Percentiles rank a stretch among this genome's conserved stretches.
Conservation (phyloP, 768 basidiomycete species). For the Pisolithus albus region DNA sequence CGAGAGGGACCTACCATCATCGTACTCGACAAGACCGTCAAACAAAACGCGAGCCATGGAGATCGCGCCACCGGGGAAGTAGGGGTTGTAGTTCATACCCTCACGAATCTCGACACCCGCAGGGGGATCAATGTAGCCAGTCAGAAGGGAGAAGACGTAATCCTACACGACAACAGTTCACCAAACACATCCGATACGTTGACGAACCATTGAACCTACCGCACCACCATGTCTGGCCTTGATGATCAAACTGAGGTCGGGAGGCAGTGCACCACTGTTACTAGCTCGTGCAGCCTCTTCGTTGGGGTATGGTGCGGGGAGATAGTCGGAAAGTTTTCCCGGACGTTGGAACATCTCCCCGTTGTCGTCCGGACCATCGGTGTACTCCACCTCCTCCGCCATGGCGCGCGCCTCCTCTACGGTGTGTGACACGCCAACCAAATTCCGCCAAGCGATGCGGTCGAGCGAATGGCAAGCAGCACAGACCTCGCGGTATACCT, state of each 20-base stretch:
- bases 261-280: conserved; percentile 93
- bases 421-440: conserved; percentile 96
- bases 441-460: conserved; percentile 99
- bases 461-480: conserved; percentile 98
- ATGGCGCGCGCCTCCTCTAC: conserved; percentile 82
- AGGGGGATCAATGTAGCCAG: conserved; percentile 94
- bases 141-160: conserved; percentile 94
- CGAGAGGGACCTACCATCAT: conserved; percentile 59
- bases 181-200: neutral
- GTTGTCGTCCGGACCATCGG: conserved; percentile 87
- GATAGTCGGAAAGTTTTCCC: conserved; percentile 96
- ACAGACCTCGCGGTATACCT: conserved; percentile 98
- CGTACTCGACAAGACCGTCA: conserved; percentile 94
- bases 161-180: conserved; percentile 47
- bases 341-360: conserved; percentile 99
- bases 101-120: conserved; percentile 93
- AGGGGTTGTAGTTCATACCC: conserved; percentile 98
- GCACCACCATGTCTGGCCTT: conserved; percentile 97
- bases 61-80: conserved; percentile 98
- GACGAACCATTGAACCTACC: conserved; percentile 43
- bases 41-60: conserved; percentile 97
- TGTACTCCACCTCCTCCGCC: conserved; percentile 97
- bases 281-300: conserved; percentile 94
- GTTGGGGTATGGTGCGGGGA: conserved; percentile 93
- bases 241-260: conserved; percentile 93